Evolutionary conservation across 208 protist genomes (phyloP).

Genomic region (Leishmania tropica): DNA sequence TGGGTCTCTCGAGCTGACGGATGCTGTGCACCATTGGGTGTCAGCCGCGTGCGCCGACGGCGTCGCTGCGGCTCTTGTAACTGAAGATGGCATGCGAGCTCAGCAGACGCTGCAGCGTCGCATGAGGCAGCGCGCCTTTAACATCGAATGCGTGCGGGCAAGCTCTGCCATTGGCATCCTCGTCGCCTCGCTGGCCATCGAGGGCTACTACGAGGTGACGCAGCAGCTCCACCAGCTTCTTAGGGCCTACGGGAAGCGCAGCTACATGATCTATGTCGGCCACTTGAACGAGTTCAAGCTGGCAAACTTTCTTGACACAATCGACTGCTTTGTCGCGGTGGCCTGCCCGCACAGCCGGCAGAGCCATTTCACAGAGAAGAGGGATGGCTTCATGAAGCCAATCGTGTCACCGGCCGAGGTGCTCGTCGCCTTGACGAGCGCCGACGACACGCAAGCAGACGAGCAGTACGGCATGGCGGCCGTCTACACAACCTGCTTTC

Average conservation of each 20-base stretch:
- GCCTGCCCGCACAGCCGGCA: constrained; percentile 84
- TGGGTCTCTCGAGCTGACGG: background rate
- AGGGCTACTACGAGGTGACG: constrained; percentile 81
- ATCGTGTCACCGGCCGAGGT: constrained; percentile 91
- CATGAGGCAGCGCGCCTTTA: constrained; percentile 73
- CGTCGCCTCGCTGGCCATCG: constrained; percentile 79
- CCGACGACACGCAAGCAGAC: constrained; percentile 25
- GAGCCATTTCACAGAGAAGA: constrained; percentile 76
- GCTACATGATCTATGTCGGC: constrained; percentile 91
- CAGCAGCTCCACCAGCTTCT: constrained; percentile 74
- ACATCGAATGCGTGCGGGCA: constrained; percentile 79
- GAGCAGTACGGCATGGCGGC: constrained; percentile 61
- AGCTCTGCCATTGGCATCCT: constrained; percentile 87
- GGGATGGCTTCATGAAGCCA: constrained; percentile 82
- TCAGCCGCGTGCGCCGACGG: constrained; percentile 7
- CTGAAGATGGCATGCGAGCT: constrained; percentile 23
- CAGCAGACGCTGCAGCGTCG: constrained; percentile 46
- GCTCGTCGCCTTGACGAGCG: constrained; percentile 64
- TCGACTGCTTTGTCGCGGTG: constrained; percentile 88
- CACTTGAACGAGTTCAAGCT: constrained; percentile 94
- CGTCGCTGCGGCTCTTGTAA: constrained; percentile 18
- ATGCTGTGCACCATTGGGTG: background rate
- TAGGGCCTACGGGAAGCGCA: constrained; percentile 66
- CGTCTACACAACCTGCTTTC: constrained; percentile 68
- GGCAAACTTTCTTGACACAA: constrained; percentile 90